phyloP scores from a whole-genome alignment of 768 basidiomycete species.

The Termitomyces sp. region DNA sequence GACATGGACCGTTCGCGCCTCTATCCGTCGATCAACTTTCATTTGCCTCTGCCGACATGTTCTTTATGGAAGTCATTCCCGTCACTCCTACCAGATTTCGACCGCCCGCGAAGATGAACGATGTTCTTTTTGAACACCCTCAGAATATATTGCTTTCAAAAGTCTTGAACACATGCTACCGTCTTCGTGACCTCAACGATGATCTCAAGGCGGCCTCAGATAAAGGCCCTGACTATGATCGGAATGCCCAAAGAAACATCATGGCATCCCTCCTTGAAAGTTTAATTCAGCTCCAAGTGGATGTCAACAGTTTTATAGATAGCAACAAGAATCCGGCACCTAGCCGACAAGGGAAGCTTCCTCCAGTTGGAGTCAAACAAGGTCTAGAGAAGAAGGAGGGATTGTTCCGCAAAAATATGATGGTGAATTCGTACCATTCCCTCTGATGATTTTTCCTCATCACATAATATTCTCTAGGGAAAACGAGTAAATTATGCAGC shows the following conservation, averaged over 20 bases:
- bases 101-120: conserved; percentile 87
- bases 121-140: conserved; percentile 90
- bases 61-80: conserved; percentile 90
- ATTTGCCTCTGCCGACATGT: conserved; percentile 85
- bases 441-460: not conserved
- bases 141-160: conserved; percentile 88
- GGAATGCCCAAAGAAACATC: conserved; percentile 43
- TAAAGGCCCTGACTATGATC: conserved; percentile 51
- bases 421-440: conserved; percentile 50
- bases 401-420: conserved; percentile 97
- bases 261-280: conserved; percentile 71
- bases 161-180: conserved; percentile 76
- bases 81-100: conserved; percentile 95
- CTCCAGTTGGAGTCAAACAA: conserved; percentile 93
- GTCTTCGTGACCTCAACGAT: conserved; percentile 69
- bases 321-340: conserved; percentile 89
- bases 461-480: conserved; percentile 45
- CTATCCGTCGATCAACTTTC: conserved; percentile 56
- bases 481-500: conserved; percentile 99
- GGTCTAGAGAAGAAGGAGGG: conserved; percentile 98
- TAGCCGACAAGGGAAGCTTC: conserved; percentile 82
- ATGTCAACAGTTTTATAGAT: conserved; percentile 97
- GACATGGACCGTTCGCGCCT: conserved; percentile 80
- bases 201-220: conserved; percentile 55
- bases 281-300: conserved; percentile 84